These are phyloP conservation scores for Mycena albidolilacea DNA, from an alignment of 768 basidiomycete species.

Conservation along the genomic window DNA sequence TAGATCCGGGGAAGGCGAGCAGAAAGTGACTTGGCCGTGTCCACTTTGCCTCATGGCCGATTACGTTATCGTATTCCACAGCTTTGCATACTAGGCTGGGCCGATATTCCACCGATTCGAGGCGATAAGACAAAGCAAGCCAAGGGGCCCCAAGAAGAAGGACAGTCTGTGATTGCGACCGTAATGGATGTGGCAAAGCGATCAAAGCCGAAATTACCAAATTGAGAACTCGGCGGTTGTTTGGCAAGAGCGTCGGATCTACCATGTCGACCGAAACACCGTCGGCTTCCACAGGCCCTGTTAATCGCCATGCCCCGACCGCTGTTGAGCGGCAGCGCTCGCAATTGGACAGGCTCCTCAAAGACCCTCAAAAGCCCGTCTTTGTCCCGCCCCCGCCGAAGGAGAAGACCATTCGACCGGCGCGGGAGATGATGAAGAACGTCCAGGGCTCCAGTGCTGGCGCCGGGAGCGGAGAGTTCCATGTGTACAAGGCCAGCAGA, in stretches of 20 bases:
- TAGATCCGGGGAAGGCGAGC: background rate
- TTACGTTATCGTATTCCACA: background rate
- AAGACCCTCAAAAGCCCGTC: constrained; percentile 89
- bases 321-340: constrained; percentile 67
- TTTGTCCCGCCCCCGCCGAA: constrained; percentile 86
- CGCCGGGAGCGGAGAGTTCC: constrained; percentile 97
- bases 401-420: constrained; percentile 84
- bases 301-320: constrained; percentile 65
- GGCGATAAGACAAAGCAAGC: no score
- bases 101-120: background rate
- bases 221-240: constrained; percentile 5
- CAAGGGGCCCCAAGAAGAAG: no score
- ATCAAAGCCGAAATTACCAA: background rate
- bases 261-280: constrained; percentile 18
- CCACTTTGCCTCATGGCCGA: background rate
- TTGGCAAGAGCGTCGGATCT: background rate
- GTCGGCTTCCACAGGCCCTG: constrained; percentile 48
- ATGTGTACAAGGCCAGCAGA: constrained; percentile 97
- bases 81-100: background rate
- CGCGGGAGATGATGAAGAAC: constrained; percentile 99
- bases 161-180: no score
- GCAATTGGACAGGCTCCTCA: constrained; percentile 91
- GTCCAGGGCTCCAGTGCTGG: constrained; percentile 98
- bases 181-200: background rate
- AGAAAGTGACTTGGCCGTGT: background rate